These are phyloP conservation scores for Borealophlyctis nickersoniae DNA, from an alignment of 192 early-diverging fungal species.

Conservation along the genomic window DNA sequence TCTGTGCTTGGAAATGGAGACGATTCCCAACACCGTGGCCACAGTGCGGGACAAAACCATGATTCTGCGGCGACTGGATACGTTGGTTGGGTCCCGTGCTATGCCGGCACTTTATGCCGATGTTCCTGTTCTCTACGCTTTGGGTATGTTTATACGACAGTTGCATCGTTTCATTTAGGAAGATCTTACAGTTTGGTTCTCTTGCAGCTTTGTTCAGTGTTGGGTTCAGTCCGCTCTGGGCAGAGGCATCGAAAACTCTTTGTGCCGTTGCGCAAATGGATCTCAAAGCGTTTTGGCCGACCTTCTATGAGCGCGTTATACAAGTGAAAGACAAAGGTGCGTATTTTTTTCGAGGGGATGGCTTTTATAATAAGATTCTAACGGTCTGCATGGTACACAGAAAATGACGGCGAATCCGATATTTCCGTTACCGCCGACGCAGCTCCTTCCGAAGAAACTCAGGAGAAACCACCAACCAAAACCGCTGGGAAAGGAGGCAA, in stretches of 20 bases:
- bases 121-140: constrained; percentile 58
- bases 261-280: not conserved
- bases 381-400: too few species aligned
- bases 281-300: constrained; percentile 53
- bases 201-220: constrained; percentile 71
- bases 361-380: too few species aligned
- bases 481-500: too few species aligned
- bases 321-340: not conserved
- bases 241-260: constrained; percentile 58
- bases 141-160: too few species aligned
- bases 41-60: constrained; percentile 78
- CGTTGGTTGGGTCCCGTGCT: constrained; percentile 55
- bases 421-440: too few species aligned
- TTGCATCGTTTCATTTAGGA: too few species aligned
- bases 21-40: constrained; percentile 55
- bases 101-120: constrained; percentile 71
- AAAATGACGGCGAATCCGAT: too few species aligned
- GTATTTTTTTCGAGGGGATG: too few species aligned
- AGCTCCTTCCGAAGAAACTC: too few species aligned
- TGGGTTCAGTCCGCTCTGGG: constrained; percentile 82
- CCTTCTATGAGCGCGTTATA: not conserved
- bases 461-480: too few species aligned
- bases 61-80: constrained; percentile 67
- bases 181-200: too few species aligned
- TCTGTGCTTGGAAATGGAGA: constrained; percentile 58